Conservation (phyloP, 2,329 filamentous ascomycete species). For the Fusarium verrucosum region DNA sequence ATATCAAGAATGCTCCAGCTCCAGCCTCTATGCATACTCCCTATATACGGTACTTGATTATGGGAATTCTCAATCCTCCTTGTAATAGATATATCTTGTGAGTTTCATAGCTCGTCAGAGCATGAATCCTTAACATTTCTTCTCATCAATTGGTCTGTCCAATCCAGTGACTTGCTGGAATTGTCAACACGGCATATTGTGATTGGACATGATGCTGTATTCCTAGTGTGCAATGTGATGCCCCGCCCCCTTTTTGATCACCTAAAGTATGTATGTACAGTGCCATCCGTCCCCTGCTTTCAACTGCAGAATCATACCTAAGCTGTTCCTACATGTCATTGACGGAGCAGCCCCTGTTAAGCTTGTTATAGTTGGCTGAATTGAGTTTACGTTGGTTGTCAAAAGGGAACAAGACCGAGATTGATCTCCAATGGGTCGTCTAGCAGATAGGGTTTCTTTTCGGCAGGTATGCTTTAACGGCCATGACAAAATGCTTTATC, state of each 20-base stretch:
- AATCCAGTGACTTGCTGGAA: conserved; percentile 24
- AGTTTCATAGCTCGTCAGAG: not conserved
- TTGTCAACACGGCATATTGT: conserved; percentile 2
- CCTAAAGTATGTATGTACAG: not conserved
- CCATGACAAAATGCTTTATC: not conserved
- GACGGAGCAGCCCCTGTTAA: not conserved
- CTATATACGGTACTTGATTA: not conserved
- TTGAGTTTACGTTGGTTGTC: conserved; percentile 19
- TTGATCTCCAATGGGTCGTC: conserved; percentile 15
- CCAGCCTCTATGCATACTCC: too few relatives aligned
- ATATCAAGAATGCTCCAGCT: conserved; percentile 14
- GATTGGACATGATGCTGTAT: conserved; percentile 14
- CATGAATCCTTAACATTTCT: too few relatives aligned
- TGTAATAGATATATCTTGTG: not conserved
- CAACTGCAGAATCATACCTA: too few relatives aligned
- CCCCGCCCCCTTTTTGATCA: conserved; percentile 26
- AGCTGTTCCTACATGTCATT: too few relatives aligned
- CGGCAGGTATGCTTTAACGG: not conserved
- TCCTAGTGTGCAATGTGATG: not conserved
- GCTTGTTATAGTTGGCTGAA: not conserved
- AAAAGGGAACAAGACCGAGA: not conserved
- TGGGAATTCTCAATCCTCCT: conserved; percentile 10
- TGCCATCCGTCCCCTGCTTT: too few relatives aligned
- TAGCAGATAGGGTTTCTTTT: not conserved
- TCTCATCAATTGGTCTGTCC: not conserved